Evolutionary conservation across 495 filamentous ascomycete species (phyloP).

Genomic region (Penicillium maclennaniae): DNA sequence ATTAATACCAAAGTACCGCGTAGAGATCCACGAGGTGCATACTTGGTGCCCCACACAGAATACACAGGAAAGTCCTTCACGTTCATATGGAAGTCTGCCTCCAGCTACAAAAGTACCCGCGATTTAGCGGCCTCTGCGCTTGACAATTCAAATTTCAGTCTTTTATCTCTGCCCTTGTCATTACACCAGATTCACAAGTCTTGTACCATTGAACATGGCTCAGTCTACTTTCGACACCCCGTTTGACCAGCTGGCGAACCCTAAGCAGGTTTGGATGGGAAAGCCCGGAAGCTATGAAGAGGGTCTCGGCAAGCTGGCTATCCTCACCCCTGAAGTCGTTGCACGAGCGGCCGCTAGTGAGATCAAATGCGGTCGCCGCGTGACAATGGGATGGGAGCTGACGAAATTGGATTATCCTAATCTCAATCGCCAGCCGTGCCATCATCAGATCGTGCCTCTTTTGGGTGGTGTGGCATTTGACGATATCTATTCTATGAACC

Average conservation of each 20-base stretch:
- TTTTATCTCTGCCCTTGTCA: not conserved
- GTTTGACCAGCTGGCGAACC: slow-evolving; percentile 42
- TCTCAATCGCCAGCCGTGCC: slow-evolving; percentile 37
- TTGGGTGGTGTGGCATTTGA: slow-evolving; percentile 49
- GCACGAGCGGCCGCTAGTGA: slow-evolving; percentile 32
- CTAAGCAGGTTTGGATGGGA: slow-evolving; percentile 41
- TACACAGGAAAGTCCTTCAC: not conserved
- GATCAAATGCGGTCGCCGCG: slow-evolving; percentile 37
- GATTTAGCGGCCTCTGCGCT: not conserved
- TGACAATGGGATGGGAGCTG: slow-evolving; percentile 44
- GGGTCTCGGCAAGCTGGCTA: slow-evolving; percentile 40
- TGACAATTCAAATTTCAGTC: not conserved
- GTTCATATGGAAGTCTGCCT: not conserved
- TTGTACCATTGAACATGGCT: slow-evolving; percentile 8
- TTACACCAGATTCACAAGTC: not conserved
- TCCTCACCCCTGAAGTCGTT: slow-evolving; percentile 42
- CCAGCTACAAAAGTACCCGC: slow-evolving; percentile 3
- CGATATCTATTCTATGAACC: slow-evolving; percentile 65
- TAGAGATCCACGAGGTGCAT: not conserved
- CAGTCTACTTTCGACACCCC: slow-evolving; percentile 26
- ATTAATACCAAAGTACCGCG: not conserved
- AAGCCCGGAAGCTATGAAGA: slow-evolving; percentile 40
- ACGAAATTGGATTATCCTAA: slow-evolving; percentile 44
- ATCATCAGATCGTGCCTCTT: slow-evolving; percentile 40
- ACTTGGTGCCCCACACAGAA: not conserved